Evolutionary conservation across 2,329 filamentous ascomycete genomes (phyloP), one percentile per base, ranked within the genome.

Genomic region (Fusarium pilosicola): DNA sequence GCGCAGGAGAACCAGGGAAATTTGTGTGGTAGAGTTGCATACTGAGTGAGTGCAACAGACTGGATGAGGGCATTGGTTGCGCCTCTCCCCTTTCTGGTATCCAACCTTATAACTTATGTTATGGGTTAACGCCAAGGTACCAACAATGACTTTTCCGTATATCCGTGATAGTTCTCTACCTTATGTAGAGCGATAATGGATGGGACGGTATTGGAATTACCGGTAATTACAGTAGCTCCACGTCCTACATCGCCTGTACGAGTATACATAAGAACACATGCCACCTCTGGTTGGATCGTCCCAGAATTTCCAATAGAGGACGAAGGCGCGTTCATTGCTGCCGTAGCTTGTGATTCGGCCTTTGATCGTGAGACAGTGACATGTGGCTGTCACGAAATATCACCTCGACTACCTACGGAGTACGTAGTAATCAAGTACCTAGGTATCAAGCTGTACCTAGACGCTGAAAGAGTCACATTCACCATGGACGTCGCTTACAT

Each of bases 311-410:
- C n/a, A 51, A n/a, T 36, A 30, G 24, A 24, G 11, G 36, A 36
- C 32, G 36, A 69, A 45, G 39, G 45, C 32, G n/a, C 38, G 30
- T 62, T 65, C 28, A 39, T 46, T 51, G 59, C 65, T 70, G 26
- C 36, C 45, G 48, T 65, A 60, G 68, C 59, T 70, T 55, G 32
- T 24, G 38, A 41, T 46, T 42, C 45, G 22, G 30, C 56, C 26
- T 51, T 69, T 63, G 51, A 49, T 42, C 28, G 45, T 39, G 52
- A 64, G 51, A 58, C 57, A 42, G 34, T 59, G 46, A 59, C 60
- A 65, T 65, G 26, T 49, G 18, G 18, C 45, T 51, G 54, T 57
- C 57, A 34, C 64, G 17, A 52, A 62, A 68, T 63, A 39, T 34
- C 64, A 58, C 67, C 51, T 68, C 39, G 34, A 46, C 34, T 24